phyloP scores from a whole-genome alignment of 164 flowering plant species.

The Macadamia tetraphylla region DNA sequence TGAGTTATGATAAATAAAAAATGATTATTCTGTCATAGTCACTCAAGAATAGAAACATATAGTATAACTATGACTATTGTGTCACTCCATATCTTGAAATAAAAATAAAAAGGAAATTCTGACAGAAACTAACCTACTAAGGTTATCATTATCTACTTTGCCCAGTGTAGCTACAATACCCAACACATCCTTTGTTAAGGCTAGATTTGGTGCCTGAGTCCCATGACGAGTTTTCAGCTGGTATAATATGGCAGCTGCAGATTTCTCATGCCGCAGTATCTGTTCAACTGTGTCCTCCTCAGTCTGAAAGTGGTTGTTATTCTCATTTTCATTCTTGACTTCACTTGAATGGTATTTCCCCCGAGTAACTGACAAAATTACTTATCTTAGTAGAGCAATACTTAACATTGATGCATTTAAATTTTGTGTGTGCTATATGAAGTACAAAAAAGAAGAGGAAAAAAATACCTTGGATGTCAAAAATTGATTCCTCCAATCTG shows the following conservation, averaged over 20 bases:
- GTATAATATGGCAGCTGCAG: slow-evolving; percentile 70
- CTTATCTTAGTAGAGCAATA: slow-evolving; percentile 3
- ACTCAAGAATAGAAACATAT: neutral
- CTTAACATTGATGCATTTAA: no score
- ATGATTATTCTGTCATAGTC: neutral
- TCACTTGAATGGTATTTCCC: slow-evolving; percentile 43
- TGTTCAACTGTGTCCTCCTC: slow-evolving; percentile 48
- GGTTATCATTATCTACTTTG: slow-evolving; percentile 63
- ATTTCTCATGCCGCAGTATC: slow-evolving; percentile 51
- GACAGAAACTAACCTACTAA: slow-evolving; percentile 55
- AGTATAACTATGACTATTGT: neutral
- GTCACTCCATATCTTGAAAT: neutral
- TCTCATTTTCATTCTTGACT: slow-evolving; percentile 20
- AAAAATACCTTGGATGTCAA: slow-evolving; percentile 67
- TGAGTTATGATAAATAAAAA: no score
- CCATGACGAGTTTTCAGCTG: slow-evolving; percentile 44
- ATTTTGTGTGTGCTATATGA: neutral
- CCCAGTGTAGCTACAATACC: slow-evolving; percentile 84
- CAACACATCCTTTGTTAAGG: slow-evolving; percentile 53
- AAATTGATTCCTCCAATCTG: slow-evolving; percentile 57
- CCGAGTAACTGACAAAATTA: slow-evolving; percentile 38
- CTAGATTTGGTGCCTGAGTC: slow-evolving; percentile 33
- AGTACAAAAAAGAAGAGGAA: neutral
- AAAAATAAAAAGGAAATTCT: neutral
- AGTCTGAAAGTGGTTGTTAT: slow-evolving; percentile 20